Evolutionary conservation across 176 grass and related monocot genomes (phyloP), one percentile per base, ranked within the genome.

Genomic region (Calamus simplicifolius): DNA sequence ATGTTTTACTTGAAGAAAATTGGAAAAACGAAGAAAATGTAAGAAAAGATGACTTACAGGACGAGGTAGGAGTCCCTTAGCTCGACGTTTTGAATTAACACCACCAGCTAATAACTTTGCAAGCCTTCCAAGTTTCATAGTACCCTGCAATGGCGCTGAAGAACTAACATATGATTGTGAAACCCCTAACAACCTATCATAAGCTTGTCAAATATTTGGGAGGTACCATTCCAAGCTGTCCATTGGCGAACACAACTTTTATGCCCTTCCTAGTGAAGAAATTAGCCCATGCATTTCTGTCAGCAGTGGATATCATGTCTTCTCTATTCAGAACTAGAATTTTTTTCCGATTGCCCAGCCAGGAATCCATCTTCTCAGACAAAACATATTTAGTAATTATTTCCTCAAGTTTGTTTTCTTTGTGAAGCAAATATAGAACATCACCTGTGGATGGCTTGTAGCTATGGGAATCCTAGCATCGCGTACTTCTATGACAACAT

Each of bases 261-360:
- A 74, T 81, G 16, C 87, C 87, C 68, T 97, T 87, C 59, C 67
- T 97, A 64, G 75, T 54, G 54, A 97, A 97, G 73, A 84, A 97
- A 70, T 78, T 80, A 29, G 81, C 83, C 93, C 93, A 97, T 53
- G 81, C 72, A 85, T 91, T 97, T 75, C 78, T 85, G 69, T 97
- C 93, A 29, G 83, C 71, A 29, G 61, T 73, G 18, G 87, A 91
- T 48, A 97, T 77, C 93, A 97, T 97, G 69, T 97, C 93, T 76
- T 98, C 87, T 4, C 93, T 85, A 29, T 97, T 97, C 65, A 97
- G 68, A 78, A 97, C 93, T 71, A 97, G 67, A 73, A 97, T 97
- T 51, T 69, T 92, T 77, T 70, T 97, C 29, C 84, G 69, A 50
- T 77, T 97, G 16, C 84, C 87, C 69, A 97, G 72, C 93, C 93